phyloP scores from a whole-genome alignment of 805 yeast genomes.

The Metschnikowia gelsemii region DNA sequence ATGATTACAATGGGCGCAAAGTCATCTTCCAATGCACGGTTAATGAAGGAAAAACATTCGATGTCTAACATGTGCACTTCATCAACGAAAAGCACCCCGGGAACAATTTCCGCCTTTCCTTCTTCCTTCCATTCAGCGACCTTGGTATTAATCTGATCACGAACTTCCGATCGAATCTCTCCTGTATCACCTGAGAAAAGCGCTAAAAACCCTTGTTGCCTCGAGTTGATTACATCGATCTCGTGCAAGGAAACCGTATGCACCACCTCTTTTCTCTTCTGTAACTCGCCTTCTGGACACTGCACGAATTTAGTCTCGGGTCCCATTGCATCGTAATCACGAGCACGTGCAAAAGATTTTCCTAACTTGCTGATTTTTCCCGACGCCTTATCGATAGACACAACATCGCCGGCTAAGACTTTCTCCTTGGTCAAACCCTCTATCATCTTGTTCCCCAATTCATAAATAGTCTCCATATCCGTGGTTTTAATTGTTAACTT shows the following conservation, averaged over 20 bases:
- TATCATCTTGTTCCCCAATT: constrained; percentile 90
- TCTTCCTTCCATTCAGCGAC: constrained; percentile 99
- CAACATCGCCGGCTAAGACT: constrained; percentile 95
- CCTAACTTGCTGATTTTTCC: constrained; percentile 95
- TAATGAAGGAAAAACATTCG: constrained; percentile 91
- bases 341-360: constrained; percentile 90
- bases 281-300: constrained; percentile 98
- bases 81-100: constrained; percentile 96
- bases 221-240: constrained; percentile 94
- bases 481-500: constrained; percentile 96
- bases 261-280: constrained; percentile 90
- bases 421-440: constrained; percentile 93
- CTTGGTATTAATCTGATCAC: constrained; percentile 94
- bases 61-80: constrained; percentile 98
- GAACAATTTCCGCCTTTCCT: constrained; percentile 96
- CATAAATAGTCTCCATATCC: constrained; percentile 98
- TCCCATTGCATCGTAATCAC: constrained; percentile 98
- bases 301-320: constrained; percentile 97
- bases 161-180: constrained; percentile 90
- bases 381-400: constrained; percentile 90
- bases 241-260: constrained; percentile 98
- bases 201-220: constrained; percentile 97
- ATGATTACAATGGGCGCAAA: constrained; percentile 95
- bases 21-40: constrained; percentile 94
- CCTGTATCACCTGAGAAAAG: constrained; percentile 96